Evolutionary conservation across 1,284 basidiomycete species (phyloP).

Genomic region (Tilletia setariae): DNA sequence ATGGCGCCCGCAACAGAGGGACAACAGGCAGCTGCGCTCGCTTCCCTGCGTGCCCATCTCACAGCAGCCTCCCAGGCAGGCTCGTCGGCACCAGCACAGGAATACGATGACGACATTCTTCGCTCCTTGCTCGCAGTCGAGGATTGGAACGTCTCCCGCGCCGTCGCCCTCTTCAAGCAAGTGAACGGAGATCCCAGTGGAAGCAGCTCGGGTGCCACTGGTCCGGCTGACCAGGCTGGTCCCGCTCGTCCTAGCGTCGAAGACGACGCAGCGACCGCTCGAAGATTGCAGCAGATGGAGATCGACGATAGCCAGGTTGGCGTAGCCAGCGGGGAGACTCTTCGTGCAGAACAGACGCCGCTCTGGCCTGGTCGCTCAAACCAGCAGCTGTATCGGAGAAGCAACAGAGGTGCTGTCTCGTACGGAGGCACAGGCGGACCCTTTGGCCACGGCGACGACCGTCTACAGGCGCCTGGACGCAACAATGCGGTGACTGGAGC

Average conservation of each 20-base stretch:
- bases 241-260: background rate
- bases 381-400: slow-evolving; percentile 4
- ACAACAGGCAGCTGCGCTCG: background rate
- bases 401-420: background rate
- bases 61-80: background rate
- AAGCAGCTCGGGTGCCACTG: background rate
- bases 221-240: too few relatives aligned
- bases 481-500: slow-evolving; percentile 19
- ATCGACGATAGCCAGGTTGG: slow-evolving; percentile 20
- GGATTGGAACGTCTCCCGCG: slow-evolving; percentile 31
- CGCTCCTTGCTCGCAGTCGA: slow-evolving; percentile 33
- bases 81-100: slow-evolving; percentile 17
- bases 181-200: slow-evolving; percentile 25
- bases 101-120: slow-evolving; percentile 29
- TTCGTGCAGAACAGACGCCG: background rate
- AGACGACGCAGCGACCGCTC: slow-evolving; percentile 33
- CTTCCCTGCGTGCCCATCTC: slow-evolving; percentile 12
- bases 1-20: background rate
- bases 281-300: slow-evolving; percentile 16
- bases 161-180: slow-evolving; percentile 29
- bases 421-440: slow-evolving; percentile 6
- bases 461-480: slow-evolving; percentile 21
- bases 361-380: background rate
- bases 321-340: background rate
- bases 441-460: slow-evolving; percentile 18